A percentile compares a stretch with the other conserved stretches of the same genome.
These are phyloP conservation scores for Houttuynia cordata DNA, from an alignment of 164 flowering plant species.

Conservation along the genomic window DNA sequence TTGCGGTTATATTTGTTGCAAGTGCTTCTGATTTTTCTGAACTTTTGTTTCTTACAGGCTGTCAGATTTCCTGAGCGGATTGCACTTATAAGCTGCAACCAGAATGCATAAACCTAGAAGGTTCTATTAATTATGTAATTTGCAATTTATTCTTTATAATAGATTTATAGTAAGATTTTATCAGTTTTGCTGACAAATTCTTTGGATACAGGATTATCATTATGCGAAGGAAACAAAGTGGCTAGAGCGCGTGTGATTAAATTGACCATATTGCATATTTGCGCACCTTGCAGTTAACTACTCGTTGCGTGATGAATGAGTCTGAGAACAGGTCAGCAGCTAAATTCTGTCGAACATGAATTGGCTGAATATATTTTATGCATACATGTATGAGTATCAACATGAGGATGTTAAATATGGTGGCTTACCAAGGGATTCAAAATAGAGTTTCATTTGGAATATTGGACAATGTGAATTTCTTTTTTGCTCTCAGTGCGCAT, in stretches of 20 bases:
- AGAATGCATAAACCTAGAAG: background rate
- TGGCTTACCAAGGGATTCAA: no score
- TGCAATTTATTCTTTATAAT: background rate
- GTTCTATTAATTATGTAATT: background rate
- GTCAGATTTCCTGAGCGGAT: constrained; percentile 58
- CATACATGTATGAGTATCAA: no score
- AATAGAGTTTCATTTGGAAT: no score
- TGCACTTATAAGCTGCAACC: constrained; percentile 32
- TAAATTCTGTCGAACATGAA: background rate
- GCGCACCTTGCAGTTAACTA: background rate
- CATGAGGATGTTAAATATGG: no score
- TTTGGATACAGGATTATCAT: background rate
- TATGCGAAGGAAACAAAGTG: background rate
- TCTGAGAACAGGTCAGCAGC: background rate
- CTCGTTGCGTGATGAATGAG: background rate
- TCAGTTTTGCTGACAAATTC: background rate
- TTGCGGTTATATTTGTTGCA: background rate
- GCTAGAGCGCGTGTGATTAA: background rate
- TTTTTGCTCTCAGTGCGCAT: no score
- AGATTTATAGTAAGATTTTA: background rate
- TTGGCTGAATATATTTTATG: background rate
- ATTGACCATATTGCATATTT: background rate
- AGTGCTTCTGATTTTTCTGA: background rate
- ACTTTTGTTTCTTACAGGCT: constrained; percentile 43
- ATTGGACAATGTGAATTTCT: no score